Conservation (phyloP, 495 filamentous ascomycete genomes). For the Aspergillus baeticus region DNA sequence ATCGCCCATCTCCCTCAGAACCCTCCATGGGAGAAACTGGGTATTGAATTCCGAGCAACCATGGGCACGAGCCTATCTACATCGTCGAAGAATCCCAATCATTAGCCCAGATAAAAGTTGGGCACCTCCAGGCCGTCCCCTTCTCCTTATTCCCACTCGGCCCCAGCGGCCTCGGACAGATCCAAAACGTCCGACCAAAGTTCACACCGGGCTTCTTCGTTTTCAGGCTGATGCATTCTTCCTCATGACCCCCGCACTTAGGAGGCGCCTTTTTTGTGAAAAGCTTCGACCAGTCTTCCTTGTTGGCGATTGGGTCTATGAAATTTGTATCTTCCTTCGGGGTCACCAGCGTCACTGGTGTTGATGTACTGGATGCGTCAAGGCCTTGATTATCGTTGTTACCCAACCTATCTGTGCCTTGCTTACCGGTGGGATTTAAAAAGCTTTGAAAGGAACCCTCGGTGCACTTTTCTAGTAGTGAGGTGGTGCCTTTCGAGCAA, state of each 20-base stretch:
- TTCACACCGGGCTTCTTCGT: constrained; percentile 90
- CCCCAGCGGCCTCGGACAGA: constrained; percentile 77
- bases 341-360: not conserved
- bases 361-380: not conserved
- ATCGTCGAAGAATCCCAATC: constrained; percentile 61
- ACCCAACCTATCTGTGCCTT: not conserved
- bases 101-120: constrained; percentile 88
- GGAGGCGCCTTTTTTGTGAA: constrained; percentile 74
- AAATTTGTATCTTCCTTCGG: constrained; percentile 32
- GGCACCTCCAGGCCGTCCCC: constrained; percentile 80
- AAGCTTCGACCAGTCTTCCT: constrained; percentile 83
- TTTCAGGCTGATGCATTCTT: constrained; percentile 75
- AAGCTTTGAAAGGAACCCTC: not conserved
- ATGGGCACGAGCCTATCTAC: not conserved
- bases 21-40: too few relatives aligned
- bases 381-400: not conserved
- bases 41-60: too few relatives aligned
- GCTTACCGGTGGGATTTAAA: not conserved
- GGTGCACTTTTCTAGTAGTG: not conserved
- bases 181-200: constrained; percentile 80
- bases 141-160: constrained; percentile 80
- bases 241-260: constrained; percentile 77
- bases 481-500: not conserved
- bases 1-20: too few relatives aligned
- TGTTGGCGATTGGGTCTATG: constrained; percentile 69